Percentiles rank a stretch among this genome's conserved stretches.
Evolutionary conservation across 805 yeast species (phyloP).

Genomic region (Danielozyma ontarioensis): DNA sequence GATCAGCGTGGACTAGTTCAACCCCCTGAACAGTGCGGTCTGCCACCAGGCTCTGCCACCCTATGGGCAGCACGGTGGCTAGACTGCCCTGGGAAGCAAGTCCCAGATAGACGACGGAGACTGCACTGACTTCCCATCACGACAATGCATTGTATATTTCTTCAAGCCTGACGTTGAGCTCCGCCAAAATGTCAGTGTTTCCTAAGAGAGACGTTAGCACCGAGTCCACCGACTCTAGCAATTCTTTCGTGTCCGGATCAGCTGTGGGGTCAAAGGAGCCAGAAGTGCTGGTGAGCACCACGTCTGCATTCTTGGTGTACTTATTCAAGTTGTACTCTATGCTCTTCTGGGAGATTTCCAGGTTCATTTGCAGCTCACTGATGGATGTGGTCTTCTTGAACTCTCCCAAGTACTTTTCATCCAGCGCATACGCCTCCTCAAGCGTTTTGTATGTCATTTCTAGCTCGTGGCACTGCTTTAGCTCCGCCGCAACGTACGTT

Average conservation of each 20-base stretch:
- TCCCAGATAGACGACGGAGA: too few relatives aligned
- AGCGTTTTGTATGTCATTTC: conserved; percentile 20
- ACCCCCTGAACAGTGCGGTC: background rate
- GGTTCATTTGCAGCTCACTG: conserved; percentile 2
- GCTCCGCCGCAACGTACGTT: conserved; percentile 36
- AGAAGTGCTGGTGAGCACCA: conserved; percentile 2
- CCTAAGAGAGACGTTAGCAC: background rate
- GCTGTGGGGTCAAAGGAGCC: conserved; percentile 8
- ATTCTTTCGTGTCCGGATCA: background rate
- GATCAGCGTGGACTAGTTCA: conserved; percentile 7
- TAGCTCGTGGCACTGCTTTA: conserved; percentile 30
- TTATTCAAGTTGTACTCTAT: conserved; percentile 2
- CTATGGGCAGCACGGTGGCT: too few relatives aligned
- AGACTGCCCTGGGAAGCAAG: too few relatives aligned
- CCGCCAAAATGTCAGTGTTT: conserved; percentile 1
- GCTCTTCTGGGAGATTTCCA: conserved; percentile 3
- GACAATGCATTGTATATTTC: conserved; percentile 9
- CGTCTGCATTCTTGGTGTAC: background rate
- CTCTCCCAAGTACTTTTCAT: conserved; percentile 25
- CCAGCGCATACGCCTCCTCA: conserved; percentile 23
- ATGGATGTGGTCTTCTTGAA: conserved; percentile 12
- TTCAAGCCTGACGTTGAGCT: conserved; percentile 7
- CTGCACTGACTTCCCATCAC: too few relatives aligned
- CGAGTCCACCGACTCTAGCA: background rate
- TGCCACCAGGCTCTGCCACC: background rate